phyloP scores from a whole-genome alignment of 2,329 filamentous ascomycete genomes.

The Sphaerostilbella broomeana region DNA sequence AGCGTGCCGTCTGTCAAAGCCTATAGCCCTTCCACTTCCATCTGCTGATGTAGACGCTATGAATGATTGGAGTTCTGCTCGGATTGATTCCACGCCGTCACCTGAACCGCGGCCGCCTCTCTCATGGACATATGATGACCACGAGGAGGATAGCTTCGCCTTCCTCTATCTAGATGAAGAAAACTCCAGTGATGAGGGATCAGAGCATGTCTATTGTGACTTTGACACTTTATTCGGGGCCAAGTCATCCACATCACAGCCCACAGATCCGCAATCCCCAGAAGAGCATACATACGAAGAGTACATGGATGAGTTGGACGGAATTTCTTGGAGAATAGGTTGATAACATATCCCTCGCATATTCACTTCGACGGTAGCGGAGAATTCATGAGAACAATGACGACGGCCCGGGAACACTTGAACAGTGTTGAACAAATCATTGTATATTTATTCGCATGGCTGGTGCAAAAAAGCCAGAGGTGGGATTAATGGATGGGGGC shows the following conservation, averaged over 20 bases:
- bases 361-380: constrained; percentile 5
- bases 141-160: constrained; percentile 41
- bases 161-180: constrained; percentile 42
- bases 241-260: constrained; percentile 13
- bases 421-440: constrained; percentile 10
- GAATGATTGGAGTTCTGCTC: constrained; percentile 24
- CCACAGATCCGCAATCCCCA: constrained; percentile 18
- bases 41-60: constrained; percentile 21
- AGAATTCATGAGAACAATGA: background rate
- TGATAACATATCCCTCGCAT: background rate
- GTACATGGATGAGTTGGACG: constrained; percentile 50
- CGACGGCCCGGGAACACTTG: constrained; percentile 2
- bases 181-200: constrained; percentile 40
- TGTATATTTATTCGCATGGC: constrained; percentile 15
- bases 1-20: constrained; percentile 23
- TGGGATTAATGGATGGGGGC: constrained; percentile 7
- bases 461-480: constrained; percentile 7
- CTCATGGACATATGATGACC: constrained; percentile 22
- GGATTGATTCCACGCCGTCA: constrained; percentile 27
- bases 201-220: constrained; percentile 49
- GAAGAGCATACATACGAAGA: constrained; percentile 45
- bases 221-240: constrained; percentile 37
- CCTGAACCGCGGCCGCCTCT: constrained; percentile 27
- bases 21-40: constrained; percentile 24
- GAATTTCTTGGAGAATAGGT: constrained; percentile 38